A percentile compares a stretch with the other conserved stretches of the same genome.
Conservation (phyloP, 345 rosid genomes). For the Aegle marmelos region DNA sequence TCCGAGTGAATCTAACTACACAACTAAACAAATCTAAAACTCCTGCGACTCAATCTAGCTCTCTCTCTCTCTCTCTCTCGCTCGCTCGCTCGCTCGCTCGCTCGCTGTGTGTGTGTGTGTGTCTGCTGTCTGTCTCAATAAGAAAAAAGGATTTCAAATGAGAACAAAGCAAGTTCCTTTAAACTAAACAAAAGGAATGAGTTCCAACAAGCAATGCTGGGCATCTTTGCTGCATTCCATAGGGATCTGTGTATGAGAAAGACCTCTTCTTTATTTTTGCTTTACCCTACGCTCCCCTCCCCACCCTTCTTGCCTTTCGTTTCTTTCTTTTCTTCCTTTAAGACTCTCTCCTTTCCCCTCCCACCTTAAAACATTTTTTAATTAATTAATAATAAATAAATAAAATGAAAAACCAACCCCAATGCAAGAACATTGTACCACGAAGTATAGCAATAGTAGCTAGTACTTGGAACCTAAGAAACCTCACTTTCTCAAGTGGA, state of each 20-base stretch:
- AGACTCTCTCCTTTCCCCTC: neutral
- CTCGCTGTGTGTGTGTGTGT: too few species aligned
- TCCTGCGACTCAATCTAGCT: slow-evolving; percentile 42
- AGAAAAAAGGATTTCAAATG: slow-evolving; percentile 41
- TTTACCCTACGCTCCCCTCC: slow-evolving; percentile 33
- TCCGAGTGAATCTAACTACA: slow-evolving; percentile 37
- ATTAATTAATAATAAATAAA: neutral
- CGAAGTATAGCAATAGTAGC: neutral
- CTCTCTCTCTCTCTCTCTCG: slow-evolving; percentile 7
- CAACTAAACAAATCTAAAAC: slow-evolving; percentile 30
- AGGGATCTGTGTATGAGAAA: slow-evolving; percentile 97
- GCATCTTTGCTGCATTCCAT: slow-evolving; percentile 70
- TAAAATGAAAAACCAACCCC: neutral
- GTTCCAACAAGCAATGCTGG: slow-evolving; percentile 57
- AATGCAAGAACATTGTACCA: neutral
- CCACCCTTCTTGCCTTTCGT: neutral
- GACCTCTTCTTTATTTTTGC: slow-evolving; percentile 55
- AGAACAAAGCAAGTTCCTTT: slow-evolving; percentile 60
- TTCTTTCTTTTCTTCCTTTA: slow-evolving; percentile 1
- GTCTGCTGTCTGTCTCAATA: slow-evolving; percentile 3
- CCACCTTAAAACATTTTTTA: slow-evolving; percentile 2
- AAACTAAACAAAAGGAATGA: slow-evolving; percentile 70
- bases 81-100: slow-evolving; percentile 14
- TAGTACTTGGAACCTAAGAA: slow-evolving; percentile 9
- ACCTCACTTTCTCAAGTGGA: slow-evolving; percentile 18